Percentiles rank a stretch among this genome's conserved stretches.
Conservation (phyloP, 2,329 filamentous ascomycete genomes). For the Beauveria asiatica region DNA sequence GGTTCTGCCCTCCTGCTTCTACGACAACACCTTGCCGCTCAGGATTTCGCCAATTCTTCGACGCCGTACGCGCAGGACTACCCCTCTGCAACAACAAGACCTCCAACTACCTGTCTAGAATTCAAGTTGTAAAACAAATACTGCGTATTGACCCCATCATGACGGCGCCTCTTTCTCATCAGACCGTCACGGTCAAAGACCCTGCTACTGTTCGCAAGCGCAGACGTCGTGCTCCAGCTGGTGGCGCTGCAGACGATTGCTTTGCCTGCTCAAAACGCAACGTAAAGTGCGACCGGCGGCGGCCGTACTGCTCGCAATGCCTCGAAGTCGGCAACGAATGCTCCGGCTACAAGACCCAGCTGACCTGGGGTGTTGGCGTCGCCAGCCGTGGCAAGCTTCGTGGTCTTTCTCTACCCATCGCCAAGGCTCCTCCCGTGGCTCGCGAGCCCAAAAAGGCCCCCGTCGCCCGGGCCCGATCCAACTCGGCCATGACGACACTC, state of each 20-base stretch:
- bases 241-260: slow-evolving; percentile 88
- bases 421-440: slow-evolving; percentile 49
- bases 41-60: not conserved
- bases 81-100: not conserved
- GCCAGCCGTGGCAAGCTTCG: slow-evolving; percentile 91
- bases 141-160: slow-evolving; percentile 24
- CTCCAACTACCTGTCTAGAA: not conserved
- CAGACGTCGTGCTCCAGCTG: slow-evolving; percentile 78
- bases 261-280: slow-evolving; percentile 83
- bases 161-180: slow-evolving; percentile 40
- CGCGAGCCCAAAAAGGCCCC: slow-evolving; percentile 40
- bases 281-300: slow-evolving; percentile 78
- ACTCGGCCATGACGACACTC: slow-evolving; percentile 31
- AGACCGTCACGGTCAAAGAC: slow-evolving; percentile 39
- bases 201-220: slow-evolving; percentile 54
- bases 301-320: slow-evolving; percentile 93
- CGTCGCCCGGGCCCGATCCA: slow-evolving; percentile 33
- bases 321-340: slow-evolving; percentile 87
- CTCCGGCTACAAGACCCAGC: slow-evolving; percentile 89
- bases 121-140: not conserved
- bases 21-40: not conserved
- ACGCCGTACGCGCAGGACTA: not conserved
- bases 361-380: slow-evolving; percentile 95
- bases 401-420: slow-evolving; percentile 69
- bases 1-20: not conserved